A percentile compares a stretch with the other conserved stretches of the same genome.
phyloP scores from a whole-genome alignment of 1,139 yeast species.

The Candida labiduridarum region DNA sequence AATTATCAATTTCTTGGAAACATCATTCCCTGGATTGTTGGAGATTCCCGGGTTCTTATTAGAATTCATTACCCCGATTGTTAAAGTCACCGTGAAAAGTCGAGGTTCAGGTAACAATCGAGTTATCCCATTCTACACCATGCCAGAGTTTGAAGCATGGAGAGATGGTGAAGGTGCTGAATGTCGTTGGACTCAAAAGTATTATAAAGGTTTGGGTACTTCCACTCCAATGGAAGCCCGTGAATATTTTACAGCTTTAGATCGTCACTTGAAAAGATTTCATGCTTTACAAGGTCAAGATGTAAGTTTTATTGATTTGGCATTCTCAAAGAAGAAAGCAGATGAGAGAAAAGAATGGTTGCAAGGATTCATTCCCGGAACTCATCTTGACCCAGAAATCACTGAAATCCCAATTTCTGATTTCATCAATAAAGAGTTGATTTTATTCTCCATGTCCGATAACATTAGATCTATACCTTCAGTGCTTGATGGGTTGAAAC shows the following conservation, averaged over 20 bases:
- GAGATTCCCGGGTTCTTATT: constrained; percentile 89
- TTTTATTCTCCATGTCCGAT: constrained; percentile 95
- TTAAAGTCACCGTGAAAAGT: constrained; percentile 77
- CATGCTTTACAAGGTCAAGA: constrained; percentile 84
- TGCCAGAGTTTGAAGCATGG: constrained; percentile 97
- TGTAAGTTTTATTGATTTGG: constrained; percentile 81
- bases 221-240: constrained; percentile 81
- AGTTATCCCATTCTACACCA: constrained; percentile 79
- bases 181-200: constrained; percentile 89
- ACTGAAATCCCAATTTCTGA: constrained; percentile 85
- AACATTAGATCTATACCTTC: constrained; percentile 94
- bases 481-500: constrained; percentile 93
- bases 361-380: constrained; percentile 86
- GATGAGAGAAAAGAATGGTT: constrained; percentile 99
- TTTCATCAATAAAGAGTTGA: constrained; percentile 92
- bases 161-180: constrained; percentile 77
- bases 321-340: constrained; percentile 93
- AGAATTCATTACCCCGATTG: constrained; percentile 96
- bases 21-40: constrained; percentile 91
- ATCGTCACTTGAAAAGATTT: constrained; percentile 82
- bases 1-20: constrained; percentile 88
- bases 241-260: constrained; percentile 86
- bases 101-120: constrained; percentile 54
- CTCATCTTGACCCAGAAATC: constrained; percentile 83
- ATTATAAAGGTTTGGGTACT: constrained; percentile 98